Conservation (phyloP, 495 filamentous ascomycete species). For the Astrothelium subdiscretum region DNA sequence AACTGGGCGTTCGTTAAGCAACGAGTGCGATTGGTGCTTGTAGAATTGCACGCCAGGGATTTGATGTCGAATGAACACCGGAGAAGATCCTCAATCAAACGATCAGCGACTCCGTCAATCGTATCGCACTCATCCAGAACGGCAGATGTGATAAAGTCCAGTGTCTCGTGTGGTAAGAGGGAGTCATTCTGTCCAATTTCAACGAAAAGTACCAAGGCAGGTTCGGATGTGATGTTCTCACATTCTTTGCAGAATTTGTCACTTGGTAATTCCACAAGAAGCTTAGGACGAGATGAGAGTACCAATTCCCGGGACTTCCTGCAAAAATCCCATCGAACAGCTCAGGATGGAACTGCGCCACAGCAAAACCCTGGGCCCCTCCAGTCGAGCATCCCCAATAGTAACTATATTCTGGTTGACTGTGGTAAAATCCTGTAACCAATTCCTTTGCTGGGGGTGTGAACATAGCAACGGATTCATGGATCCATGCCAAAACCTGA, state of each 20-base stretch:
- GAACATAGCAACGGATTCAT: slow-evolving; percentile 32
- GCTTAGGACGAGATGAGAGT: slow-evolving; percentile 31
- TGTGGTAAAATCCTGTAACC: slow-evolving; percentile 23
- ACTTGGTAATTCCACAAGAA: slow-evolving; percentile 33
- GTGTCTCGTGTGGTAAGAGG: slow-evolving; percentile 22
- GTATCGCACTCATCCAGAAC: slow-evolving; percentile 29
- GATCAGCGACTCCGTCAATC: slow-evolving; percentile 31
- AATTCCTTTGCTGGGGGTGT: slow-evolving; percentile 25
- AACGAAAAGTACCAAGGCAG: slow-evolving; percentile 1
- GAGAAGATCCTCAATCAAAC: slow-evolving; percentile 32
- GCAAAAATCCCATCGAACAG: slow-evolving; percentile 36
- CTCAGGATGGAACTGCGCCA: slow-evolving; percentile 32
- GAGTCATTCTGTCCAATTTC: slow-evolving; percentile 2
- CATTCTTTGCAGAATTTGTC: slow-evolving; percentile 17
- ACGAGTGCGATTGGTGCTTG: neutral
- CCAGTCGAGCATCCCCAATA: slow-evolving; percentile 35
- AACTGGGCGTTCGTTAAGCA: slow-evolving; percentile 27
- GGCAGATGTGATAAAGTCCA: slow-evolving; percentile 26
- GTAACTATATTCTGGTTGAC: slow-evolving; percentile 25
- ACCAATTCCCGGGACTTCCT: slow-evolving; percentile 34
- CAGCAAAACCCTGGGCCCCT: slow-evolving; percentile 37
- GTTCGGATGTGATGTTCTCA: neutral
- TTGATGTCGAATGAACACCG: slow-evolving; percentile 29
- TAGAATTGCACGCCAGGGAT: slow-evolving; percentile 20
- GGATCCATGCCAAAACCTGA: slow-evolving; percentile 33